These are phyloP conservation scores for Erigeron canadensis DNA, from an alignment of 129 eudicot genomes.

Conservation along the genomic window DNA sequence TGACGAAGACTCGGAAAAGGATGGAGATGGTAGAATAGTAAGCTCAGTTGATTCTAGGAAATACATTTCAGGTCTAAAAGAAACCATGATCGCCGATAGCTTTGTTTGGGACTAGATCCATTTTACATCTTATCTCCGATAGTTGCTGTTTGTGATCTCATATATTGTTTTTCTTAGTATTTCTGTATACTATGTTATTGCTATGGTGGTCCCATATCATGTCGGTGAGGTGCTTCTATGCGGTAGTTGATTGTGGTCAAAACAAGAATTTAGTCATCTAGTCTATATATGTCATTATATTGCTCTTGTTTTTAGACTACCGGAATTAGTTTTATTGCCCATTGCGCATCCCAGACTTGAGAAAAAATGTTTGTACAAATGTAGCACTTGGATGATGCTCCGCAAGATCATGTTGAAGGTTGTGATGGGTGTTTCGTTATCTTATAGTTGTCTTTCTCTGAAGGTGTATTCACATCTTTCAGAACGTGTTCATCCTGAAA, in stretches of 20 bases:
- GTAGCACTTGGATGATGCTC: too few relatives aligned
- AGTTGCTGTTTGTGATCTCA: too few relatives aligned
- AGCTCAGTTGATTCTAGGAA: constrained; percentile 52
- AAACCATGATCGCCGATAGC: constrained; percentile 44
- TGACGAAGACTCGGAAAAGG: constrained; percentile 49
- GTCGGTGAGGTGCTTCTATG: constrained; percentile 4
- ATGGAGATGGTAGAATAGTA: constrained; percentile 39
- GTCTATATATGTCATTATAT: background rate
- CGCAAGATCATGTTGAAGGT: too few relatives aligned
- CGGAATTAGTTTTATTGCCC: background rate
- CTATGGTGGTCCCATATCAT: constrained; percentile 1
- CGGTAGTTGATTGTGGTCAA: constrained; percentile 16
- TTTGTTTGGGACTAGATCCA: background rate
- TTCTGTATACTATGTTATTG: constrained; percentile 13
- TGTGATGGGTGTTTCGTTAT: too few relatives aligned
- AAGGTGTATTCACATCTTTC: too few relatives aligned
- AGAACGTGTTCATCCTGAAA: too few relatives aligned
- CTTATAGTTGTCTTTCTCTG: too few relatives aligned
- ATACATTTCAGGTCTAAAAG: constrained; percentile 48
- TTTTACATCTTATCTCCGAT: constrained; percentile 6
- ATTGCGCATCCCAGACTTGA: too few relatives aligned
- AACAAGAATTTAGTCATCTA: constrained; percentile 2
- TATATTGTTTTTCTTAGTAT: too few relatives aligned
- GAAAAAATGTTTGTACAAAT: too few relatives aligned
- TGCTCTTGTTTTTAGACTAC: constrained; percentile 6